A percentile compares a stretch with the other conserved stretches of the same genome.
These are phyloP conservation scores for Tylopilus sp. DNA, from an alignment of 768 basidiomycete species.

Conservation along the genomic window DNA sequence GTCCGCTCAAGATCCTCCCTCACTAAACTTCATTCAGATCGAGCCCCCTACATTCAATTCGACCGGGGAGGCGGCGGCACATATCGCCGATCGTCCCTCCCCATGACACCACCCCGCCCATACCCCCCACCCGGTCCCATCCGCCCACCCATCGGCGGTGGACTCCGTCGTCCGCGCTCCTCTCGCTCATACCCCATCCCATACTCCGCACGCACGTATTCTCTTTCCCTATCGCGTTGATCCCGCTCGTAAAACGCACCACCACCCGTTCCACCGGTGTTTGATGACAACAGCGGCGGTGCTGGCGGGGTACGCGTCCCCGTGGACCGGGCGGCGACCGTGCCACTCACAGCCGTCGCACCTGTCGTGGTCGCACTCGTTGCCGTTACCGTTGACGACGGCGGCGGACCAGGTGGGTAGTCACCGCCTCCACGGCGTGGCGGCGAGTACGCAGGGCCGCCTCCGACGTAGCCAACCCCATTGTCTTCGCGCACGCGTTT, in stretches of 20 bases:
- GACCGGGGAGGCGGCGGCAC: constrained; percentile 26
- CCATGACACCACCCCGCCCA: constrained; percentile 14
- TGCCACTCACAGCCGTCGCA: constrained; percentile 1
- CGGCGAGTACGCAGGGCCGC: constrained; percentile 27
- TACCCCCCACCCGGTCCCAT: constrained; percentile 20
- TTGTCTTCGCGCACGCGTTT: constrained; percentile 46
- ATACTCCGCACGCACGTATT: constrained; percentile 30
- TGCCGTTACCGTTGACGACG: constrained; percentile 11
- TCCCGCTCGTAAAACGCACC: constrained; percentile 32
- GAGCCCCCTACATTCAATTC: constrained; percentile 4
- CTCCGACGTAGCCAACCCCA: constrained; percentile 19
- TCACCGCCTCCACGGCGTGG: constrained; percentile 25
- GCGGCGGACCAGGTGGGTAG: constrained; percentile 21
- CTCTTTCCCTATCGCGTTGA: constrained; percentile 1
- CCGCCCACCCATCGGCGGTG: constrained; percentile 24
- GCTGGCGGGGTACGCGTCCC: constrained; percentile 26
- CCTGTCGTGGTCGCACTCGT: constrained; percentile 3
- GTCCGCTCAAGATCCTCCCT: not conserved
- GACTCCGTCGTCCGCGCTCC: constrained; percentile 24
- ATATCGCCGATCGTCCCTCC: constrained; percentile 38
- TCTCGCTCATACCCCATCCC: constrained; percentile 38
- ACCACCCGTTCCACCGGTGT: constrained; percentile 13
- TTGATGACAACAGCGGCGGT: constrained; percentile 15
- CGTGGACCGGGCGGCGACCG: constrained; percentile 2
- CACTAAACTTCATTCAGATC: not conserved